Evolutionary conservation across 805 yeast species (phyloP).

Genomic region (Candida hispaniensis): DNA sequence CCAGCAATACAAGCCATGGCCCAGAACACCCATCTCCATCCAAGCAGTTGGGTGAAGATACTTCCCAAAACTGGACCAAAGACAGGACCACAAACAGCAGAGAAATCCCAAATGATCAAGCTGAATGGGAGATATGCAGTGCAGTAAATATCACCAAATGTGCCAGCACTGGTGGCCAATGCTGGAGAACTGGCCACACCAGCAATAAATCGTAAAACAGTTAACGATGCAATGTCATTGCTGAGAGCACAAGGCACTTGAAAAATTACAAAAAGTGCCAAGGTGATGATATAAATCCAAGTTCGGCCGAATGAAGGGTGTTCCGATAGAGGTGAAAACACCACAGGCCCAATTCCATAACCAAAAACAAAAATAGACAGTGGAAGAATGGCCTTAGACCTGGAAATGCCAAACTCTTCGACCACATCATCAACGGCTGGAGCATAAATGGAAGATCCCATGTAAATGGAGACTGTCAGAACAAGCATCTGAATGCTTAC

Average conservation of each 20-base stretch:
- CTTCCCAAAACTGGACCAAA: slow-evolving; percentile 49
- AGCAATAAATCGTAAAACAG: slow-evolving; percentile 50
- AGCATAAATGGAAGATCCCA: slow-evolving; percentile 44
- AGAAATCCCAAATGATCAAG: slow-evolving; percentile 43
- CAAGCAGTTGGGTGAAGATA: slow-evolving; percentile 35
- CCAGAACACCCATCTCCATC: slow-evolving; percentile 51
- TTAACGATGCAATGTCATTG: slow-evolving; percentile 39
- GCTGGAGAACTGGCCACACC: slow-evolving; percentile 78
- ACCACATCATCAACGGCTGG: slow-evolving; percentile 40
- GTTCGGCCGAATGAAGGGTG: slow-evolving; percentile 44
- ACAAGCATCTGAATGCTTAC: slow-evolving; percentile 33
- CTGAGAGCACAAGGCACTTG: slow-evolving; percentile 47
- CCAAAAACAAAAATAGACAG: slow-evolving; percentile 44
- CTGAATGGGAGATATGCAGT: slow-evolving; percentile 37
- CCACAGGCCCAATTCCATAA: slow-evolving; percentile 46
- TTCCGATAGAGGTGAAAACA: slow-evolving; percentile 45
- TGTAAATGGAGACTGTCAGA: slow-evolving; percentile 39
- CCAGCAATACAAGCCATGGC: slow-evolving; percentile 28
- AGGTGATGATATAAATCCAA: slow-evolving; percentile 37
- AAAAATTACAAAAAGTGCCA: slow-evolving; percentile 38
- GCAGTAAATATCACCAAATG: slow-evolving; percentile 39
- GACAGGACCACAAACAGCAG: slow-evolving; percentile 44
- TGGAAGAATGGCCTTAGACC: slow-evolving; percentile 38
- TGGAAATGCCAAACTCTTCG: slow-evolving; percentile 34
- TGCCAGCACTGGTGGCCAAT: slow-evolving; percentile 70